Conservation (phyloP, 345 rosid species). For the Populus alba region DNA sequence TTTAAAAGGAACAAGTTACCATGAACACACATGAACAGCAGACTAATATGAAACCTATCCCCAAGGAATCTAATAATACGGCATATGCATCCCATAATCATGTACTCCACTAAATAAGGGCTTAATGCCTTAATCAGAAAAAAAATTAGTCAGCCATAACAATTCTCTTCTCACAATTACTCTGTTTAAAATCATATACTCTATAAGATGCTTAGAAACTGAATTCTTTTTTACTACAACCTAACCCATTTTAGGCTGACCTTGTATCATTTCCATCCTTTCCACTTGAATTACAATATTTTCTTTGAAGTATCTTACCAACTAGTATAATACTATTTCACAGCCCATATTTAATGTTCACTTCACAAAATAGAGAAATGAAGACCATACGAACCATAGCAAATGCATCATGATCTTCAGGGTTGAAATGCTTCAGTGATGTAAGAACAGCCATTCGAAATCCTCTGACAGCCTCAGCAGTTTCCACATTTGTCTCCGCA, state of each 20-base stretch:
- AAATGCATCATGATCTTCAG: constrained; percentile 84
- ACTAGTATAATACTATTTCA: not conserved
- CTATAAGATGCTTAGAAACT: not conserved
- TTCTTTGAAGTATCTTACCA: not conserved
- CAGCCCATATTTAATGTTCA: not conserved
- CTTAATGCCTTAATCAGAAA: not conserved
- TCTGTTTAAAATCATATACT: not conserved
- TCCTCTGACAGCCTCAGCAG: constrained; percentile 89
- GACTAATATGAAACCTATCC: not conserved
- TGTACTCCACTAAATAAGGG: not conserved
- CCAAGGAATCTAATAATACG: not conserved
- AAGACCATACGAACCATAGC: constrained; percentile 59
- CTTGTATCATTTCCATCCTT: not conserved
- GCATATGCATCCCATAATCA: not conserved
- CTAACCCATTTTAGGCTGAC: not conserved
- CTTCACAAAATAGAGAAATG: constrained; percentile 2
- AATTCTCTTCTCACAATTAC: not conserved
- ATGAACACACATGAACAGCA: not conserved
- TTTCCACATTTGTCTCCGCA: constrained; percentile 69
- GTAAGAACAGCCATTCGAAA: constrained; percentile 95
- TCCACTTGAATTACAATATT: not conserved
- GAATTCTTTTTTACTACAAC: not conserved
- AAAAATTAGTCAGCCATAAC: not conserved
- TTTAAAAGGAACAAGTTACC: not conserved
- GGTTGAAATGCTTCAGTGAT: constrained; percentile 87